A percentile compares a stretch with the other conserved stretches of the same genome.
Evolutionary conservation across 2,329 filamentous ascomycete genomes (phyloP).

Genomic region (Aphanoascus verrucosus): DNA sequence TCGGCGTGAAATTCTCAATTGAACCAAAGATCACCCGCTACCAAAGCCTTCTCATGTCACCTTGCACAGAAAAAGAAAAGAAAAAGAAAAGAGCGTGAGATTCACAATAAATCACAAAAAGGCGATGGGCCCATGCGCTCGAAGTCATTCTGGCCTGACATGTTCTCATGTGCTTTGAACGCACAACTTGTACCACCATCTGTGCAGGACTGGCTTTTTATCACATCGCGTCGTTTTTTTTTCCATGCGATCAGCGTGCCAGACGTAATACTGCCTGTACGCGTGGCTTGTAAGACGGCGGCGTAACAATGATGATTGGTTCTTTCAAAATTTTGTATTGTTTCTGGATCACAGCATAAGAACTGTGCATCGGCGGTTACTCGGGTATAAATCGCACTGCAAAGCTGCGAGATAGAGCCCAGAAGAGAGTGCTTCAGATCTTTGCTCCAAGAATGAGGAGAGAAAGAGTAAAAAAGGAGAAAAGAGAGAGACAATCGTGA

Average conservation of each 20-base stretch:
- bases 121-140: not conserved
- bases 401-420: no score
- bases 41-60: not conserved
- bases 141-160: not conserved
- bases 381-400: no score
- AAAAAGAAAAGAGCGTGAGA: not conserved
- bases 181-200: no score
- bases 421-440: no score
- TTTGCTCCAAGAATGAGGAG: no score
- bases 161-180: not conserved
- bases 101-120: not conserved
- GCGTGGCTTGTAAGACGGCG: constrained; percentile 7
- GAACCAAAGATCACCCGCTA: not conserved
- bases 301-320: not conserved
- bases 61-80: not conserved
- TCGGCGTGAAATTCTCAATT: not conserved
- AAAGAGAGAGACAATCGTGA: no score
- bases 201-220: no score
- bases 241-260: not conserved
- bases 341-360: no score
- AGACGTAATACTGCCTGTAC: not conserved
- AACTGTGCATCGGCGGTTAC: no score
- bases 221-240: not conserved
- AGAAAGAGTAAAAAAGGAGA: no score
- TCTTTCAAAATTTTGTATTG: no score